phyloP scores from a whole-genome alignment of 306 rosid species.

The Neltuma alba region DNA sequence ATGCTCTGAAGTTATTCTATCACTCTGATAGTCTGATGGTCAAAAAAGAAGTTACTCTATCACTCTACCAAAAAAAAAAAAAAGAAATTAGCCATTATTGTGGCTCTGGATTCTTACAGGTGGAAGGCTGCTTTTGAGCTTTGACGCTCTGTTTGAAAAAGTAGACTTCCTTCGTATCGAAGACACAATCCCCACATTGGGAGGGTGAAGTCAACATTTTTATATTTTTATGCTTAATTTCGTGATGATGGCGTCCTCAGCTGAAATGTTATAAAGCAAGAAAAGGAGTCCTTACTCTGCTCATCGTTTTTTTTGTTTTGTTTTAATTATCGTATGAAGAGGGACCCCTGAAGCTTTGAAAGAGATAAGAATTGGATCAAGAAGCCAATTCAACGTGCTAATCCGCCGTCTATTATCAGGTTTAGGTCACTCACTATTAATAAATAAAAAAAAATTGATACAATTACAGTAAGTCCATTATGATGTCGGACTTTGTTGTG shows the following conservation, averaged over 20 bases:
- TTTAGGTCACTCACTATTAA: not conserved
- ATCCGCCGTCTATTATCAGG: not conserved
- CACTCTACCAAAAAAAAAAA: not conserved
- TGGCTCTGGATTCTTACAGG: not conserved
- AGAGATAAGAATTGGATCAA: not conserved
- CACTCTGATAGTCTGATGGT: no score
- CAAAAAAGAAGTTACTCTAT: not conserved
- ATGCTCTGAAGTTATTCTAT: not conserved
- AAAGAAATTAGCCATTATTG: not conserved
- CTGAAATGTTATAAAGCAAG: not conserved
- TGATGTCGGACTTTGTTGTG: conserved; percentile 21
- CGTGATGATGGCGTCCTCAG: not conserved
- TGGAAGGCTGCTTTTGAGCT: not conserved
- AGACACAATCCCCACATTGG: not conserved
- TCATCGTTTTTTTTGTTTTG: not conserved
- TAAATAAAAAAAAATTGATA: no score
- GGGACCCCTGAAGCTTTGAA: not conserved
- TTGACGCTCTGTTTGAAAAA: not conserved
- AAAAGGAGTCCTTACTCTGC: not conserved
- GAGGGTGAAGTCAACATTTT: not conserved
- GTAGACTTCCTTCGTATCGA: not conserved
- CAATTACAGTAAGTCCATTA: no score
- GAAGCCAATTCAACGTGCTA: not conserved
- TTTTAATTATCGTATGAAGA: not conserved
- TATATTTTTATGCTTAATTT: not conserved